Evolutionary conservation across 2,329 filamentous ascomycete genomes (phyloP).

Genomic region (Penicillium hordei): DNA sequence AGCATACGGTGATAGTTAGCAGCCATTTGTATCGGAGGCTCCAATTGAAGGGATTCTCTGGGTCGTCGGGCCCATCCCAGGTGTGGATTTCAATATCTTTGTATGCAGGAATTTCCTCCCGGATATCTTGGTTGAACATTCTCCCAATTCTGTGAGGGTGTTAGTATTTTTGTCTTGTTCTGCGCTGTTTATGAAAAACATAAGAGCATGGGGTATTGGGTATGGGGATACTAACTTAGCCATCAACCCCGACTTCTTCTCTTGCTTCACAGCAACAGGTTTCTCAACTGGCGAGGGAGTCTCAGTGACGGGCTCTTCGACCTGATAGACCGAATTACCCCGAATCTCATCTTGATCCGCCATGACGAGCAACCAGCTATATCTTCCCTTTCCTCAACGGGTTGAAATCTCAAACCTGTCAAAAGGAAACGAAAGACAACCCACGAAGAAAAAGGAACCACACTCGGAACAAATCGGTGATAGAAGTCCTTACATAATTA

Average conservation of each 20-base stretch:
- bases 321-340: slow-evolving; percentile 4
- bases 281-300: not conserved
- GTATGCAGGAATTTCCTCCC: not conserved
- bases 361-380: not conserved
- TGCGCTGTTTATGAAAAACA: not conserved
- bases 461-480: not conserved
- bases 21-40: slow-evolving; percentile 41
- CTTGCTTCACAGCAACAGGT: not conserved
- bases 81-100: slow-evolving; percentile 26
- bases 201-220: not conserved
- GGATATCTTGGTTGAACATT: slow-evolving; percentile 1
- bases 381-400: not conserved
- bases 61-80: slow-evolving; percentile 30
- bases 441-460: not conserved
- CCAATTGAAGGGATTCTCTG: slow-evolving; percentile 42
- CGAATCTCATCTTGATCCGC: slow-evolving; percentile 2
- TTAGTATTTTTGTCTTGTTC: not conserved
- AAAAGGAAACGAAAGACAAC: not conserved
- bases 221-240: slow-evolving; percentile 1
- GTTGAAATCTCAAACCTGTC: not conserved
- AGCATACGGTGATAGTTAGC: slow-evolving; percentile 44
- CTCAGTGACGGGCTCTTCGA: not conserved
- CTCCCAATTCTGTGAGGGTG: not conserved
- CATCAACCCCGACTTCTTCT: not conserved
- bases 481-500: not conserved